Base-by-base conservation (phyloP, 2,329 filamentous ascomycete genomes). In the Trichoderma sp. region DNA sequence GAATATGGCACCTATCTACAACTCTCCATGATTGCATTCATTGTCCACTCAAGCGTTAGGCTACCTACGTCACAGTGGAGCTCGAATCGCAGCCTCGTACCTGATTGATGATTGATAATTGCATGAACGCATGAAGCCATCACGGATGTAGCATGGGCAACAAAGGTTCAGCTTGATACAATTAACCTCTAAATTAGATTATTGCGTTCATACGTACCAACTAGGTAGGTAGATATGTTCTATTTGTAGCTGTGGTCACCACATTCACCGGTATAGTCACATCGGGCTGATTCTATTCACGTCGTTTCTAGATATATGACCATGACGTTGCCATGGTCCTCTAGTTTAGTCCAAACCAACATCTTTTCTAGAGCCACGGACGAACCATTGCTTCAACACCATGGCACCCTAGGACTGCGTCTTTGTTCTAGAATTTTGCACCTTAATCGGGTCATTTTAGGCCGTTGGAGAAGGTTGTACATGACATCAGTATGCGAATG, bases 31-130 rank as follows among this genome's bases (percentile, higher is more conserved):
- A 53, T 67, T 53, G 7, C 31, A 14, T 33, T 33, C 18, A 41
- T n/a, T 31, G 8, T 56, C 21, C 18, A 56, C 21, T 68, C 29
- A 53, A 50, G 12, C 45, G n/a, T 68, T 24, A 27, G 11, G 65
- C 45, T 29, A 18, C 59, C 38, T 64, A 18, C 69, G 69, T 72
- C 69, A 72, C 69, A 64, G 59, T 45, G 69, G 69, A 45, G 41
- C 41, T 45, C 7, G 41, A 45, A n/a, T 45, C 41, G 7, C 7
- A 45, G 69, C 69, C 59, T 8, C 38, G 29, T 53, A n/a, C 56
- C 35, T 33, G 33, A 63, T 6, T 18, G 21, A 21, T 24, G 50
- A 56, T 21, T 21, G 45, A 21, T 53, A 21, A 53, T 21, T 53
- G 18, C n/a, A 53, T 53, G 18, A 53, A 53, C 64, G 2, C n/a